Conservation (phyloP, 495 filamentous ascomycete species). For the Lasiosphaeria ovina region DNA sequence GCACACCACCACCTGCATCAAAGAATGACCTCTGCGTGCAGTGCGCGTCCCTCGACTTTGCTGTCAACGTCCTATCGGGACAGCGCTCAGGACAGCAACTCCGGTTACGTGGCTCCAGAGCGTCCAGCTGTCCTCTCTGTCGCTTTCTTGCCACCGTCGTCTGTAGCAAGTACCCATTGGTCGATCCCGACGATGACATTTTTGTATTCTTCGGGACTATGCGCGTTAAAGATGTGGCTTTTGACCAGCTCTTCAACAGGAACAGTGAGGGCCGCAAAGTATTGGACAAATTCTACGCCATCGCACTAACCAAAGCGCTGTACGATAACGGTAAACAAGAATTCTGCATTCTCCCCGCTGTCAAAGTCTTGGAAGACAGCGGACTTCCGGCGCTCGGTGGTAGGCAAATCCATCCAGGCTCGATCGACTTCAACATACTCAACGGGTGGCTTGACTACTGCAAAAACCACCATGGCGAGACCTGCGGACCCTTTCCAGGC, state of each 20-base stretch:
- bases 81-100: background rate
- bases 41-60: background rate
- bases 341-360: background rate
- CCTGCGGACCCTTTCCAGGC: background rate
- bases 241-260: too few relatives aligned
- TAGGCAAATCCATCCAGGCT: background rate
- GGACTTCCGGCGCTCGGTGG: background rate
- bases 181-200: background rate
- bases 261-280: too few relatives aligned
- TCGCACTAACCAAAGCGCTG: background rate
- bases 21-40: background rate
- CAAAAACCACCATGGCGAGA: background rate
- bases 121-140: background rate
- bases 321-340: background rate
- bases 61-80: background rate
- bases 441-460: background rate
- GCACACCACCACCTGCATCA: too few relatives aligned
- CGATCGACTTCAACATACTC: background rate
- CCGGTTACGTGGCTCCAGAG: background rate
- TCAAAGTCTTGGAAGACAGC: background rate
- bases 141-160: background rate
- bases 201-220: background rate
- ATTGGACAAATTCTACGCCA: too few relatives aligned
- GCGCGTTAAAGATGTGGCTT: too few relatives aligned
- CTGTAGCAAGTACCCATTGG: background rate